phyloP scores from a whole-genome alignment of 768 basidiomycete species.

The Macrolepiota dolichaula region DNA sequence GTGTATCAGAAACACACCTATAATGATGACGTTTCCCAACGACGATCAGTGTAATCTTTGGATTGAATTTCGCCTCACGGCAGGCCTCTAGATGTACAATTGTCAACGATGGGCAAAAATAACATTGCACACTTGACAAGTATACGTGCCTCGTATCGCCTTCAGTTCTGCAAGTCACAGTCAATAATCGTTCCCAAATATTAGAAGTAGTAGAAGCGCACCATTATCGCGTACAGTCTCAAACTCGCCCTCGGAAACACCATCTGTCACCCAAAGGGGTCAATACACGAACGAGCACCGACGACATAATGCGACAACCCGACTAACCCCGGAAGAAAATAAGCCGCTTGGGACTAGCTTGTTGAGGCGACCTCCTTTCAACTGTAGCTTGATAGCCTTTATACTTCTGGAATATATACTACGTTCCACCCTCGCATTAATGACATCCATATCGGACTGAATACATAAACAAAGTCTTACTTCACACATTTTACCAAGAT shows the following conservation, averaged over 20 bases:
- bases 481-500: constrained; percentile 61
- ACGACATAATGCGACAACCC: neutral
- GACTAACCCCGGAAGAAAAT: constrained; percentile 70
- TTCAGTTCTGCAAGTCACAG: constrained; percentile 45
- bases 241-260: constrained; percentile 54
- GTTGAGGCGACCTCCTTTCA: constrained; percentile 45
- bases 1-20: constrained; percentile 22
- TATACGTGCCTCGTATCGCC: constrained; percentile 45
- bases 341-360: constrained; percentile 57
- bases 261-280: constrained; percentile 35
- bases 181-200: constrained; percentile 12
- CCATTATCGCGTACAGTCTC: constrained; percentile 39
- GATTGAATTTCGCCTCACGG: constrained; percentile 43
- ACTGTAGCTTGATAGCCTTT: constrained; percentile 50
- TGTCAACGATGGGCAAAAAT: neutral
- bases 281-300: constrained; percentile 1
- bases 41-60: constrained; percentile 74
- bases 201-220: constrained; percentile 13
- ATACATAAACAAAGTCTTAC: constrained; percentile 26
- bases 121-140: neutral
- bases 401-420: constrained; percentile 58
- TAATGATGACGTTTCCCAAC: constrained; percentile 78
- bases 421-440: constrained; percentile 16
- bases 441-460: neutral
- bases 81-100: constrained; percentile 52